Evolutionary conservation across 1,139 yeast species (phyloP), one percentile per base, ranked within the genome.

Genomic region (Debaryomyces singareniensis): DNA sequence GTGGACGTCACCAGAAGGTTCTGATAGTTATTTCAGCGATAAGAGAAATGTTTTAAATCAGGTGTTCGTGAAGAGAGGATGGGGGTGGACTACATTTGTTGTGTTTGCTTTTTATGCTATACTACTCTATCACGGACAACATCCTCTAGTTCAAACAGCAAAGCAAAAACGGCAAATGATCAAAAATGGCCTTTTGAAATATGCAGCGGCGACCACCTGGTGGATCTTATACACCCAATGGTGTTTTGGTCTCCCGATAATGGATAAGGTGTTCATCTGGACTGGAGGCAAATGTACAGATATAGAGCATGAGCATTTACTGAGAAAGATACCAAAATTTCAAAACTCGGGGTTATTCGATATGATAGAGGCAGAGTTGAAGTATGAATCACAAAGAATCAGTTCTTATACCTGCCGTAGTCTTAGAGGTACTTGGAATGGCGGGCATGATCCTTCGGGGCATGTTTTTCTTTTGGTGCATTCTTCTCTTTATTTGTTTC

Each of bases 401-500:
- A 49, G 65, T 2, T 75, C 83, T 12, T 63, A 64, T 26, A 58
- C 60, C 4, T 87, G 96, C 49, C 61, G 87, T 26, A 47, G 58
- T 16, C 42, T 73, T 14, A 75, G 73, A 15, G 96, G 96, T 0
- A 42, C 59, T 3, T 89, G 97, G 98, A 51, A 49, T 6, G 96
- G 96, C 1, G 98, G 98, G 0, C 95, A 86, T 49, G 98, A 91
- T 58, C 95, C 97, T 10, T 81, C 93, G 38, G 98, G 98, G 0
- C 98, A 91, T 51, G 83, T 86, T 1, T 91, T 89, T 45, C 53
- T 91, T 27, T 57, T 91, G 34, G 75, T 84, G 3, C 80, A 85
- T 38, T 73, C 91, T 33, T 74, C 85, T 12, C 58, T 84, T 44
- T 73, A 81, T 38, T 49, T 91, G 42, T 68, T 83, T 50, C 75